Percentiles rank a stretch among this genome's conserved stretches.
Evolutionary conservation across 2,329 filamentous ascomycete genomes (phyloP).

Genomic region (Niveomyces coronatus): DNA sequence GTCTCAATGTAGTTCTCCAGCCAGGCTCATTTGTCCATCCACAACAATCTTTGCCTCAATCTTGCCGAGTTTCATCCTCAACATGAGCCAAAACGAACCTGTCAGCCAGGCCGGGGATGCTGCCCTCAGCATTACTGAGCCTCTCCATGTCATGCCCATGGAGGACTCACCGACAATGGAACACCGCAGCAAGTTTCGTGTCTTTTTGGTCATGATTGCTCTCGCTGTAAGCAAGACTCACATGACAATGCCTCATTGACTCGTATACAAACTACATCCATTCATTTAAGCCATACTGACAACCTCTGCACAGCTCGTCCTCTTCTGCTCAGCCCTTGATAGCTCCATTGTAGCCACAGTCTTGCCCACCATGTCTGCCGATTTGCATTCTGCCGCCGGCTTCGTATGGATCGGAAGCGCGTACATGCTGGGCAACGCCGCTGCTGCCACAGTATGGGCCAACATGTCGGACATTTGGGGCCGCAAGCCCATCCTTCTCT

Average conservation of each 20-base stretch:
- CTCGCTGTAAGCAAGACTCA: neutral
- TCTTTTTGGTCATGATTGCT: constrained; percentile 5
- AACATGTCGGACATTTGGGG: constrained; percentile 46
- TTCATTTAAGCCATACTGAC: too few species aligned
- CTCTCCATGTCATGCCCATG: constrained; percentile 1
- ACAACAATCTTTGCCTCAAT: too few species aligned
- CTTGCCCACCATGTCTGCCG: constrained; percentile 42
- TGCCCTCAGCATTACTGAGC: neutral
- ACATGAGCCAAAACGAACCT: constrained; percentile 6
- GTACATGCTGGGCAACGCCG: constrained; percentile 56
- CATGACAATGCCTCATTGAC: neutral
- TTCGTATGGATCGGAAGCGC: constrained; percentile 64
- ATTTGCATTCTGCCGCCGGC: constrained; percentile 51
- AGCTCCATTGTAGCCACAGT: constrained; percentile 10
- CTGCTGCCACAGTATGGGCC: constrained; percentile 54
- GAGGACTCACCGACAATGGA: constrained; percentile 2
- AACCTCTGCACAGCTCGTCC: constrained; percentile 3
- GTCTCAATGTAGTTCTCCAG: neutral
- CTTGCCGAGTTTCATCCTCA: neutral
- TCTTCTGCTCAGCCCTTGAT: constrained; percentile 9
- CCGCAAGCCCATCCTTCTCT: constrained; percentile 38
- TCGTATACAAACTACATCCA: too few species aligned
- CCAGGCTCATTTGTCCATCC: neutral
- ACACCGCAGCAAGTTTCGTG: constrained; percentile 2
- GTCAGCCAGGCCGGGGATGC: neutral